phyloP scores from a whole-genome alignment of 495 filamentous ascomycete species.

The Astrothelium subdiscretum region DNA sequence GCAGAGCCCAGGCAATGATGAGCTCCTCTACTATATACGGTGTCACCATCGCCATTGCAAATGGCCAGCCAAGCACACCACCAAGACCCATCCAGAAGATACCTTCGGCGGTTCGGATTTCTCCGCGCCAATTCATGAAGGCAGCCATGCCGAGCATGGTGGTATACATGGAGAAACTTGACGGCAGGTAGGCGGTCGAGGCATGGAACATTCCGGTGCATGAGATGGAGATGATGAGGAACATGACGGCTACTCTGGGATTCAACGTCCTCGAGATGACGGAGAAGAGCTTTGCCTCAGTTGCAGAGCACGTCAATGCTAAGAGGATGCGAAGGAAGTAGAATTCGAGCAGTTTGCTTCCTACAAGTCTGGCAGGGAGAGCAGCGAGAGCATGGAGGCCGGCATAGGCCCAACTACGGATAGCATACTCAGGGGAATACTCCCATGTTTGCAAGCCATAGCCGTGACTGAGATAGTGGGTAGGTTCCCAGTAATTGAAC shows the following conservation, averaged over 20 bases:
- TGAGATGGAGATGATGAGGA: constrained; percentile 59
- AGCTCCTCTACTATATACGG: constrained; percentile 74
- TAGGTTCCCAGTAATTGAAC: constrained; percentile 99
- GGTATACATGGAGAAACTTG: constrained; percentile 94
- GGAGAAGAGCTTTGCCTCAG: constrained; percentile 69
- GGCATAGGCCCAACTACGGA: constrained; percentile 92
- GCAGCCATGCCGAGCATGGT: constrained; percentile 74
- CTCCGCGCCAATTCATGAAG: constrained; percentile 76
- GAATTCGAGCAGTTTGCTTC: constrained; percentile 61
- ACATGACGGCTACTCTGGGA: constrained; percentile 70
- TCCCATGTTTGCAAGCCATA: constrained; percentile 98
- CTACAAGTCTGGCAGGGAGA: constrained; percentile 45
- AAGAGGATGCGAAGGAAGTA: constrained; percentile 70
- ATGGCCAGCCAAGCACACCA: constrained; percentile 88
- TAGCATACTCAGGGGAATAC: constrained; percentile 90
- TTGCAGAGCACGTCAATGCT: constrained; percentile 63
- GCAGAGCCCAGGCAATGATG: constrained; percentile 43
- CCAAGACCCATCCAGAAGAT: constrained; percentile 91
- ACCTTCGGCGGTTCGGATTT: constrained; percentile 63
- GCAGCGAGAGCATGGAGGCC: constrained; percentile 67
- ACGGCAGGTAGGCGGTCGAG: constrained; percentile 75
- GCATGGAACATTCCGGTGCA: constrained; percentile 92
- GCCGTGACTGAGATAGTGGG: constrained; percentile 86
- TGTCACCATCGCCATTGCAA: constrained; percentile 69
- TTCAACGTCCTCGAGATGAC: constrained; percentile 62